phyloP scores from a whole-genome alignment of 78 protist genomes.

The Guillardia theta region DNA sequence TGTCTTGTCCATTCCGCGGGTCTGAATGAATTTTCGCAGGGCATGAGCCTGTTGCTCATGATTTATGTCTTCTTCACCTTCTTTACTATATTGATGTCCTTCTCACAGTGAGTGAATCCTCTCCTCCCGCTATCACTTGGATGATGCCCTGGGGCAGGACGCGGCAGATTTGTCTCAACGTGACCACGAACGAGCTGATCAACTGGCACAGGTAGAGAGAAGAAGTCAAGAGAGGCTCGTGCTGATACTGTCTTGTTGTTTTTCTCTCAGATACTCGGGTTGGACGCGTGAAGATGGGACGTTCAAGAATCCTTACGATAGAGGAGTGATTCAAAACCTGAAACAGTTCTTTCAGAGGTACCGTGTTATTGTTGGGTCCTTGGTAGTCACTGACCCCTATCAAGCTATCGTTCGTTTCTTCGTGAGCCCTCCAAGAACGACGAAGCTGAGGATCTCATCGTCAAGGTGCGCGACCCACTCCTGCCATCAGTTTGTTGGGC shows the following conservation, averaged over 20 bases:
- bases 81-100: not conserved
- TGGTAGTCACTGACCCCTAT: no score
- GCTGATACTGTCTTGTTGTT: not conserved
- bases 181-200: not conserved
- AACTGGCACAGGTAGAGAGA: not conserved
- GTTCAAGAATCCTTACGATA: constrained; percentile 20
- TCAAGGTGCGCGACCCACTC: no score
- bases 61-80: not conserved
- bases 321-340: not conserved
- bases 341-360: constrained; percentile 9
- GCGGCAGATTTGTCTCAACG: not conserved
- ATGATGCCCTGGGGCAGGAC: not conserved
- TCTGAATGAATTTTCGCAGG: not conserved
- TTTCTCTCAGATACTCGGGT: not conserved
- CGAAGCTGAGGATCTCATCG: no score
- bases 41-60: not conserved
- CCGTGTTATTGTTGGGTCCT: no score
- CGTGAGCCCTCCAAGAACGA: no score
- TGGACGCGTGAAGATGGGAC: not conserved
- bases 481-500: no score
- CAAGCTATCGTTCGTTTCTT: no score
- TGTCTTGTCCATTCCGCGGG: not conserved
- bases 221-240: not conserved
- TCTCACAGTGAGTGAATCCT: constrained; percentile 17
- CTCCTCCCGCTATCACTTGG: not conserved